Base-by-base conservation (phyloP, 495 filamentous ascomycete genomes). In the Aspergillus ellipticus region DNA sequence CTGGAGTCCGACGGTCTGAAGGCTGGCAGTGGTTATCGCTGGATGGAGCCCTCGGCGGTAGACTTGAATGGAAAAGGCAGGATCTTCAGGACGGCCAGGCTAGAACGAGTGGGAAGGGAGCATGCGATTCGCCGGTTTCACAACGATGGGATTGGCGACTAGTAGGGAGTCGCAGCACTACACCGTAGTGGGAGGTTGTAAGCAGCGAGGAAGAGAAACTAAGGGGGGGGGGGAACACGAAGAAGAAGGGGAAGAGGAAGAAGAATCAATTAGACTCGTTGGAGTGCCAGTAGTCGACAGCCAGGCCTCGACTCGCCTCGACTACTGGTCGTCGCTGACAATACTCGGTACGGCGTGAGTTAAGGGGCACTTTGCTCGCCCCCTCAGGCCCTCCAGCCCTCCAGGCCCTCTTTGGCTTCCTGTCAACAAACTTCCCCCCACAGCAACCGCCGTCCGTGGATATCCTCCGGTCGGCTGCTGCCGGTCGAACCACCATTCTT, bases 391-490 rank as follows among this genome's bases (percentile, higher is more conserved):
- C n/a, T n/a, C n/a, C n/a, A n/a, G n/a, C n/a, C n/a, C n/a, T n/a
- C n/a, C n/a, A n/a, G n/a, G n/a, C n/a, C n/a, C n/a, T n/a, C n/a
- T n/a, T n/a, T n/a, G n/a, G n/a, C 35, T 39, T 13, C 35, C 19
- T 56, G 60, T 62, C 56, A 58, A 62, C 56, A 62, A 56, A 56
- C 26, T 22, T 29, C 48, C 53, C 60, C 60, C 60, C 60, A 63
- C 60, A 63, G 60, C 60, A 63, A 63, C 56, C 60, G 37, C 42
- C 41, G 51, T 55, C 42, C 16, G 29, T 42, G 35, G 49, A 4
- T 28, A 28, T 22, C 43, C 17, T 45, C 52, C 52, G 15, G 28
- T 47, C 42, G 52, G 52, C 52, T 21, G 52, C 31, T 56, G 47
- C 58, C 54, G 49, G 42, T 47, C 49, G 42, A 39, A 41, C 53